Evolutionary conservation across 768 basidiomycete species (phyloP).

Genomic region (Lactifluus echinatus): DNA sequence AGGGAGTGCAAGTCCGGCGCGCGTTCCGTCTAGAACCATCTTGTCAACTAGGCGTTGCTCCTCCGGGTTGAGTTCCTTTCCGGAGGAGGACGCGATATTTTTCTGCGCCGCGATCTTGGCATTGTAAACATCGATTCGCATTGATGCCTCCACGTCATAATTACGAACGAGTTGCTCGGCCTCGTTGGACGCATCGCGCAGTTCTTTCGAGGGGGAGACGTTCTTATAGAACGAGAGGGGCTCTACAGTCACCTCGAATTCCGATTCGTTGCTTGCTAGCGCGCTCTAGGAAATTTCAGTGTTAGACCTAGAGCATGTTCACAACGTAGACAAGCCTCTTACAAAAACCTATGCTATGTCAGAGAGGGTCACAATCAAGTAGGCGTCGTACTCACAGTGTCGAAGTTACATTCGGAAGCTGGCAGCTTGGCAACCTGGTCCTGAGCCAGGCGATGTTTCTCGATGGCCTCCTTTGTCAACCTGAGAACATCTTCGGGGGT

Average conservation of each 20-base stretch:
- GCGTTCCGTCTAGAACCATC: constrained; percentile 70
- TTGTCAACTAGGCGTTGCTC: constrained; percentile 75
- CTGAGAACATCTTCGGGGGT: constrained; percentile 41
- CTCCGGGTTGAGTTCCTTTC: constrained; percentile 50
- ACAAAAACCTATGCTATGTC: constrained; percentile 54
- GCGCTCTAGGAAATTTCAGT: constrained; percentile 36
- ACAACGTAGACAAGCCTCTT: constrained; percentile 29
- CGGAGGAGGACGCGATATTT: constrained; percentile 55
- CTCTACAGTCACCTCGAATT: constrained; percentile 42
- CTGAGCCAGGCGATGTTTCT: constrained; percentile 41
- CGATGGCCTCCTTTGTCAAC: constrained; percentile 52
- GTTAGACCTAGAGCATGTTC: constrained; percentile 20
- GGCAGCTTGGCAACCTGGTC: constrained; percentile 55
- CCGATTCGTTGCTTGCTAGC: constrained; percentile 53
- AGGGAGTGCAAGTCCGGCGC: constrained; percentile 68
- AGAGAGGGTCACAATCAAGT: background rate
- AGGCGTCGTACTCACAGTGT: constrained; percentile 41
- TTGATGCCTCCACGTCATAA: constrained; percentile 65
- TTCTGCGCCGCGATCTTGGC: constrained; percentile 63
- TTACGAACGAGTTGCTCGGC: constrained; percentile 65
- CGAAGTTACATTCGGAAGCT: constrained; percentile 50
- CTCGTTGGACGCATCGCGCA: constrained; percentile 75
- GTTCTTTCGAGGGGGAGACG: constrained; percentile 50
- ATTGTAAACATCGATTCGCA: constrained; percentile 74
- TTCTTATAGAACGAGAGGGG: constrained; percentile 40